Conservation (phyloP, 1,284 basidiomycete species). For the Porodaedalea pini region DNA sequence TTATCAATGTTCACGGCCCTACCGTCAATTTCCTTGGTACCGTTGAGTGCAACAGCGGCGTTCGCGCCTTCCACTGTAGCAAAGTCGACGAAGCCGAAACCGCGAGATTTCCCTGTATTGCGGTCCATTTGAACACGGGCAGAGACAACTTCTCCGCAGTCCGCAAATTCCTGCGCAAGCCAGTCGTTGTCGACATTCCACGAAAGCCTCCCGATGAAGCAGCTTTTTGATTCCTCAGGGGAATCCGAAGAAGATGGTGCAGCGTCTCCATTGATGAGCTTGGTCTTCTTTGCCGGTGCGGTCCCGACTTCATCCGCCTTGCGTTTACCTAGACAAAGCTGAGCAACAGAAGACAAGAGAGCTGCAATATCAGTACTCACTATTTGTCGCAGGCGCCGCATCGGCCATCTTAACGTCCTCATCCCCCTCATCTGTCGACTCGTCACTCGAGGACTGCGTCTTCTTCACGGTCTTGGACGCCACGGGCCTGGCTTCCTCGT, state of each 20-base stretch:
- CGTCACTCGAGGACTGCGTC: constrained; percentile 31
- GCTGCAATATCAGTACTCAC: constrained; percentile 6
- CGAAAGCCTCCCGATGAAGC: constrained; percentile 92
- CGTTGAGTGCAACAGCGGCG: constrained; percentile 74
- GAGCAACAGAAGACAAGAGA: constrained; percentile 15
- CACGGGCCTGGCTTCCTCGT: constrained; percentile 22
- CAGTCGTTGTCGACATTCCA: constrained; percentile 99
- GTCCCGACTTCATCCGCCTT: constrained; percentile 72
- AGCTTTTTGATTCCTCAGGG: constrained; percentile 59
- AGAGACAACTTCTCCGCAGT: constrained; percentile 83
- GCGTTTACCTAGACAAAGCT: constrained; percentile 60
- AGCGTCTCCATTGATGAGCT: constrained; percentile 58
- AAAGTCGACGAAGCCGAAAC: constrained; percentile 97
- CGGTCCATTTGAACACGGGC: constrained; percentile 93
- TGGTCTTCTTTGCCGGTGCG: constrained; percentile 78
- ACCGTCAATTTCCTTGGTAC: constrained; percentile 87
- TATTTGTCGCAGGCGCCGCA: constrained; percentile 33
- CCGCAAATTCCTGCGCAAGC: constrained; percentile 87
- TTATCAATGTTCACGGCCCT: constrained; percentile 86
- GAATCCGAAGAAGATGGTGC: constrained; percentile 40
- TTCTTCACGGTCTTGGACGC: constrained; percentile 26
- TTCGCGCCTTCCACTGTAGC: constrained; percentile 69
- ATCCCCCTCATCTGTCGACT: constrained; percentile 33
- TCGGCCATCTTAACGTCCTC: constrained; percentile 54
- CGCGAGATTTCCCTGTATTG: constrained; percentile 81